phyloP scores from a whole-genome alignment of 1,284 basidiomycete genomes.

The Fomes fomentarius region DNA sequence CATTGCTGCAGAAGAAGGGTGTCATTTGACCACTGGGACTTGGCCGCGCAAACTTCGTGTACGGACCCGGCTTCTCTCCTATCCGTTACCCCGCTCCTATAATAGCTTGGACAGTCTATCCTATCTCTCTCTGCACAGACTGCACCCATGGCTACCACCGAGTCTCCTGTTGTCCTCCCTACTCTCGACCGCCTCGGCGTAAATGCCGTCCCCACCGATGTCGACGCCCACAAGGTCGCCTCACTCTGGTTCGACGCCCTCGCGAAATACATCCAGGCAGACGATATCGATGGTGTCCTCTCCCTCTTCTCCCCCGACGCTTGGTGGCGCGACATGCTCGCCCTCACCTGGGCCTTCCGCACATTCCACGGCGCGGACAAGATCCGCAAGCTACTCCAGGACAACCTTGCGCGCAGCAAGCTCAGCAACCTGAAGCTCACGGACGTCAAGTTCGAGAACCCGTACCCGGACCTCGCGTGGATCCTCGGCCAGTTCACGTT shows the following conservation, averaged over 20 bases:
- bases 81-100: not conserved
- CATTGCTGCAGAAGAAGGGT: conserved; percentile 11
- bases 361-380: conserved; percentile 52
- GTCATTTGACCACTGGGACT: conserved; percentile 13
- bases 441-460: conserved; percentile 39
- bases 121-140: not conserved
- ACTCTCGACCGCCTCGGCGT: conserved; percentile 48
- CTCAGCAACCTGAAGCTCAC: conserved; percentile 44
- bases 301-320: conserved; percentile 47
- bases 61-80: not conserved
- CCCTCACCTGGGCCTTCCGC: conserved; percentile 68
- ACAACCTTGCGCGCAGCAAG: conserved; percentile 44
- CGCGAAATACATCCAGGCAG: conserved; percentile 35
- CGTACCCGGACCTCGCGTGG: conserved; percentile 62
- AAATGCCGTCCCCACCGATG: conserved; percentile 33
- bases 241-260: conserved; percentile 51
- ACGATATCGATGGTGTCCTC: conserved; percentile 41
- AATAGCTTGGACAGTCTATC: not conserved
- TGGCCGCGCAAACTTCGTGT: not conserved
- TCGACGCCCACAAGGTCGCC: conserved; percentile 43
- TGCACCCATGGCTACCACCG: conserved; percentile 22
- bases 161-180: conserved; percentile 38
- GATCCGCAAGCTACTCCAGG: conserved; percentile 48
- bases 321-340: conserved; percentile 63
- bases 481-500: conserved; percentile 63